Conservation (phyloP, 345 rosid genomes). For the Brassica incana region DNA sequence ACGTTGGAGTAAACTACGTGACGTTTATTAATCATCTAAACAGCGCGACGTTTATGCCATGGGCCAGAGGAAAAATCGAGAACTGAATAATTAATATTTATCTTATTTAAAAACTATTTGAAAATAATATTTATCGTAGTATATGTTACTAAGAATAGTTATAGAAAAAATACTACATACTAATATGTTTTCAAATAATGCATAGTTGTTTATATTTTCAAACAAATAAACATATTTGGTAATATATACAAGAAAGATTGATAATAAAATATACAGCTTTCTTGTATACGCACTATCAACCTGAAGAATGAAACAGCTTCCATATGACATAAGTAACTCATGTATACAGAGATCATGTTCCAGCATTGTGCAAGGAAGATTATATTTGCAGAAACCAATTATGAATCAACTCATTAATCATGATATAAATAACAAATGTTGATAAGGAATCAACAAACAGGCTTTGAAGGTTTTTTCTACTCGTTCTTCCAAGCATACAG, state of each 20-base stretch:
- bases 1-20: background rate
- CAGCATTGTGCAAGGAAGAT: slow-evolving; percentile 4
- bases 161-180: too few relatives aligned
- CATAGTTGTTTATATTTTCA: too few relatives aligned
- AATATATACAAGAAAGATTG: too few relatives aligned
- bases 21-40: background rate
- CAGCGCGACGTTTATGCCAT: background rate
- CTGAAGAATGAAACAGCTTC: background rate
- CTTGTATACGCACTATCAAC: background rate
- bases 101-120: too few relatives aligned
- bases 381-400: slow-evolving; percentile 14
- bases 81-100: too few relatives aligned
- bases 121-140: too few relatives aligned
- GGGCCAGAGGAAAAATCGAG: background rate
- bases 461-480: slow-evolving; percentile 34
- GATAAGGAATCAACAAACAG: slow-evolving; percentile 35
- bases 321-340: background rate
- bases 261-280: too few relatives aligned
- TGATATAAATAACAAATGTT: slow-evolving; percentile 29
- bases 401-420: slow-evolving; percentile 31
- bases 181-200: too few relatives aligned
- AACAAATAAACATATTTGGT: too few relatives aligned
- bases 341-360: slow-evolving; percentile 14
- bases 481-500: slow-evolving; percentile 75
- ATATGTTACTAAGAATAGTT: too few relatives aligned